These are phyloP conservation scores for Suhomyces pyralidae DNA, from an alignment of 805 yeast genomes.

Conservation along the genomic window DNA sequence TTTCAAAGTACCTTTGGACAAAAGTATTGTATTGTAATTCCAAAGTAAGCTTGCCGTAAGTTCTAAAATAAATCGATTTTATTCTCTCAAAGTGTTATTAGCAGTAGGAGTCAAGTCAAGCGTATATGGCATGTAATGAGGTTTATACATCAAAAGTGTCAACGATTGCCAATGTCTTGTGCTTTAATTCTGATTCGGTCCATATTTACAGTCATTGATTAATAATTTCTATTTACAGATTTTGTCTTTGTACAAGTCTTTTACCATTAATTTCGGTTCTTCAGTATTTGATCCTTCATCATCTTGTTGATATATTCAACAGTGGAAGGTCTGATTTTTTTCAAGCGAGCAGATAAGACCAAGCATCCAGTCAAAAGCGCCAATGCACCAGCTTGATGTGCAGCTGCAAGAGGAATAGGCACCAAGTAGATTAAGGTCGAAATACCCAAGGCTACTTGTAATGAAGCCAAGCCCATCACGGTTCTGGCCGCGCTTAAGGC, in stretches of 20 bases:
- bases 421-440: conserved; percentile 82
- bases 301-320: conserved; percentile 26
- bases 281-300: conserved; percentile 26
- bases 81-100: no score
- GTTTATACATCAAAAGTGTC: no score
- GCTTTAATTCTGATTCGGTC: not conserved
- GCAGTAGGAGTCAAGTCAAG: no score
- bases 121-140: no score
- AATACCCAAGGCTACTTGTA: conserved; percentile 86
- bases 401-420: conserved; percentile 89
- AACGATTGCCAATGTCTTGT: no score
- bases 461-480: conserved; percentile 76
- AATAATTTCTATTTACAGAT: not conserved
- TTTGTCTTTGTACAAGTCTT: not conserved
- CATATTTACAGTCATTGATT: not conserved
- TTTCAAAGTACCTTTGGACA: no score
- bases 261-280: not conserved
- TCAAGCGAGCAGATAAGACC: conserved; percentile 37
- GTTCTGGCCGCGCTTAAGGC: conserved; percentile 56
- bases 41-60: no score
- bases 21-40: no score
- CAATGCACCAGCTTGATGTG: conserved; percentile 96
- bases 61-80: no score
- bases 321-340: conserved; percentile 37
- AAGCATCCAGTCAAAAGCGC: conserved; percentile 82